Evolutionary conservation across 2,329 filamentous ascomycete species (phyloP), one percentile per base, ranked within the genome.

Genomic region (Aspergillus pseudoglaucus): DNA sequence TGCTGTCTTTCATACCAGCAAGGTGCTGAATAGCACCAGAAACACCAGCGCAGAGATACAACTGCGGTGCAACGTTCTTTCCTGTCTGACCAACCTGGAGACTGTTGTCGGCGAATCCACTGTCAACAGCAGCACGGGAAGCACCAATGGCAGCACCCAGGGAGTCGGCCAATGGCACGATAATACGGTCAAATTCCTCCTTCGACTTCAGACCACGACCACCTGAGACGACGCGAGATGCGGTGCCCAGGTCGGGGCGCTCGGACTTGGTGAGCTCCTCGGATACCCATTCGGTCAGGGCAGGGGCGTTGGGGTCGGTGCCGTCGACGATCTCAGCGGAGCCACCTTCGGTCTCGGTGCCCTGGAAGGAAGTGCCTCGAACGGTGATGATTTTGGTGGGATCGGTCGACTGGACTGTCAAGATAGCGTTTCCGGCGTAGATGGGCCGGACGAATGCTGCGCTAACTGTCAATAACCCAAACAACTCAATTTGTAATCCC

Each of bases 1-100:
- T 98, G 77, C 90, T 96, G 67, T 98, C 93, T 80, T 98, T 98
- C 93, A 98, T 98, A 66, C 93, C 93, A 27, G 93, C 93, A 72
- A 98, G 72, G 77, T 98, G 93, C 74, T 98, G 93, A 59, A 98
- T 98, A 18, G 93, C 93, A 46, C 93, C 93, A 7, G 89, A 95
- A 60, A 98, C 97, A 64, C 93, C 93, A 10, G 91, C 90, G 46
- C 90, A 94, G 58, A 98, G 79, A 68, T 98, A 98, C 52, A 98
- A 76, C 70, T 98, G 85, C 50, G 93, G 93, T 42, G 93, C 93
- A 47, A 98, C 91, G 53, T 97, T 95, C 81, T 98, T 98, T 63
- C 93, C 93, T 12, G 93, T 98, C 78, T 98, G 93, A 41, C 93
- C 93, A 56, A 98, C 91, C 74, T 98, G 93, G 59, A 98, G 75